A percentile compares a stretch with the other conserved stretches of the same genome.
phyloP scores from a whole-genome alignment of 2,329 filamentous ascomycete species.

The Coniochaeta ligniaria region DNA sequence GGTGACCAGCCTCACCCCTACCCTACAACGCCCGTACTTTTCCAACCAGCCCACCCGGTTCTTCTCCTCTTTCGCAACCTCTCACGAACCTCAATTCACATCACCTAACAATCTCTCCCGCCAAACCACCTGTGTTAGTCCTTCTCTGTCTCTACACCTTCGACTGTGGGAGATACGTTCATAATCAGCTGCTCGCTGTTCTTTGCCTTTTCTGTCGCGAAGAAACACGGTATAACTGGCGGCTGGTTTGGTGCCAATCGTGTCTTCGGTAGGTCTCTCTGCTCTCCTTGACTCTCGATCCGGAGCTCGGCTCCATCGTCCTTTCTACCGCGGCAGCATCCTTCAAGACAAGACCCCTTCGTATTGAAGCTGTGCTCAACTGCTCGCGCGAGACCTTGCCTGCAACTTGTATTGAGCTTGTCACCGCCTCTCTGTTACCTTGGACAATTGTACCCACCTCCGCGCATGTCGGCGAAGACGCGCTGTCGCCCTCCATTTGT shows the following conservation, averaged over 20 bases:
- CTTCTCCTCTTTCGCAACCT: slow-evolving; percentile 1
- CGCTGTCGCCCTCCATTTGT: not conserved
- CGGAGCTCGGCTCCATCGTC: not conserved
- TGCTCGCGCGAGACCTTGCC: not conserved
- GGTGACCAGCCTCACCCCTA: not conserved
- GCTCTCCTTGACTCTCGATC: not conserved
- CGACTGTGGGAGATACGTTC: not conserved
- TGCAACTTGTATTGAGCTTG: not conserved
- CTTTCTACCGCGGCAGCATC: not conserved
- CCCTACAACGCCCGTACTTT: not conserved
- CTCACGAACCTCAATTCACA: not conserved
- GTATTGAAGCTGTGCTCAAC: no score
- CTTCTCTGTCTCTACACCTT: not conserved
- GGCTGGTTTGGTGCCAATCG: not conserved
- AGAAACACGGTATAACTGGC: not conserved
- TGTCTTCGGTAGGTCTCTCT: not conserved
- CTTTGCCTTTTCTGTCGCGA: not conserved
- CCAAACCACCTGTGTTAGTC: not conserved
- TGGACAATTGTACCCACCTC: not conserved
- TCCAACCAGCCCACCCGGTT: not conserved
- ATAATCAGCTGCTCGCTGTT: not conserved
- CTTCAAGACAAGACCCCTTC: not conserved
- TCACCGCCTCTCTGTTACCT: not conserved
- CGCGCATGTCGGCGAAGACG: not conserved
- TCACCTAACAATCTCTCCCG: not conserved